Base-by-base conservation (phyloP, 768 basidiomycete genomes). In the Lactarius hengduanensis region DNA sequence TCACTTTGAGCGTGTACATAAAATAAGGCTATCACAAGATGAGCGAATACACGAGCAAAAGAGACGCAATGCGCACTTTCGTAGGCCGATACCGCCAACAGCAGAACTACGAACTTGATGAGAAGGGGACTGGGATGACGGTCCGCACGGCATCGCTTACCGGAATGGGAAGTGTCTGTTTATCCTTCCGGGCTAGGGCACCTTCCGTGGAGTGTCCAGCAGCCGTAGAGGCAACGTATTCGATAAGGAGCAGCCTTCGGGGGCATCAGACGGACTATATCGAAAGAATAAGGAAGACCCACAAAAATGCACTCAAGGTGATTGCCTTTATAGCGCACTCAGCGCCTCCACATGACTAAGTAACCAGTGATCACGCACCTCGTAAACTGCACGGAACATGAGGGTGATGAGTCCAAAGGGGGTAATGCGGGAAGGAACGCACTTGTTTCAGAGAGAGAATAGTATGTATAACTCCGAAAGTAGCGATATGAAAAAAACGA, bases 231-330 rank as follows among this genome's bases (percentile, higher is more conserved):
- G 92, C 91, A 3, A 96, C 91, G 74, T 85, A 94, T 73, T 94
- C 91, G 58, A 96, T 88, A 57, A 96, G 80, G 5, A 96, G 83
- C 38, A 95, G 78, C 45, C 90, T 92, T 61, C 32, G 13, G 28
- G 36, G 32, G 26, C 26, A 63, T 63, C 30, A 63, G 34, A 30
- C 3, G 59, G 16, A 45, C 36, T 3, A 16, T n/a, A 26, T 20
- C 6, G 30, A 41, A 20, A 38, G 54, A 2, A 18, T 26, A 62
- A 22, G 22, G 57, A 16, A 63, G 20, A 79, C 89, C 15, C 61
- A 91, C 90, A 97, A 74, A 79, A 96, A 96, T 28, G 94, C 94
- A 73, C 91, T 91, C 43, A 94, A 73, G 0, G 91, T 92, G 61
- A 94, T 76, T 5, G 92, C 90, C 87, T 94, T 16, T 41, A 15